A percentile compares a stretch with the other conserved stretches of the same genome.
phyloP scores from a whole-genome alignment of 139 green algal genomes.

The Ettlia oleoabundans region DNA sequence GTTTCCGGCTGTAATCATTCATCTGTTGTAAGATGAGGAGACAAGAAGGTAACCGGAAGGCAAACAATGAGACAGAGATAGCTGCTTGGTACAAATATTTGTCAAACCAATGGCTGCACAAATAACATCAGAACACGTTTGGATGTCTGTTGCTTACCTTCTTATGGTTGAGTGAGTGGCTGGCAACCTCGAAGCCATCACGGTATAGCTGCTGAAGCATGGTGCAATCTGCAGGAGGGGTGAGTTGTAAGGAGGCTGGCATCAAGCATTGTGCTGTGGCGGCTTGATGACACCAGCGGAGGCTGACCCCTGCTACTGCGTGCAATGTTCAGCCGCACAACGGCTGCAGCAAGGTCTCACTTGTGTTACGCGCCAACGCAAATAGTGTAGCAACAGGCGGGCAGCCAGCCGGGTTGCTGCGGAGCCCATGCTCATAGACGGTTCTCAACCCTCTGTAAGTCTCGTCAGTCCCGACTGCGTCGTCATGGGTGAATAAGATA shows the following conservation, averaged over 20 bases:
- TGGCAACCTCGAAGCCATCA: constrained; percentile 17
- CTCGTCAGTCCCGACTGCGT: not conserved
- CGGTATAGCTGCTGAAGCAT: constrained; percentile 3
- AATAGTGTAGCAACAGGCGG: constrained; percentile 5
- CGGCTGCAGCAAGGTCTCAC: not conserved
- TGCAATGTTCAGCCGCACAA: not conserved
- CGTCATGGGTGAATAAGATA: constrained; percentile 17
- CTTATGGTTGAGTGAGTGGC: constrained; percentile 11
- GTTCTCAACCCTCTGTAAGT: not conserved
- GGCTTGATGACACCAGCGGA: not conserved
- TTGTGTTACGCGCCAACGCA: not conserved
- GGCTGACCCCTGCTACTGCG: not conserved
- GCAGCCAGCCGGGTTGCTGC: not conserved
- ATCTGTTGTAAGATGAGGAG: too few relatives aligned
- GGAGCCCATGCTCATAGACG: not conserved
- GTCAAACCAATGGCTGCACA: too few relatives aligned
- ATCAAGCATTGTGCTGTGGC: not conserved
- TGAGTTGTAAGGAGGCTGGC: not conserved
- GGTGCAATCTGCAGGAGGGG: not conserved
- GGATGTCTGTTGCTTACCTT: not conserved
- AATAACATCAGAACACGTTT: too few relatives aligned
- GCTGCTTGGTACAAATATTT: too few relatives aligned
- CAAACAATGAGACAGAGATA: too few relatives aligned
- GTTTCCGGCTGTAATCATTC: constrained; percentile 1
- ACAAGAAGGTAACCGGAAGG: too few relatives aligned